A percentile compares a stretch with the other conserved stretches of the same genome.
Conservation (phyloP, 352 stramenopile species). For the Pythium pyrilobum region DNA sequence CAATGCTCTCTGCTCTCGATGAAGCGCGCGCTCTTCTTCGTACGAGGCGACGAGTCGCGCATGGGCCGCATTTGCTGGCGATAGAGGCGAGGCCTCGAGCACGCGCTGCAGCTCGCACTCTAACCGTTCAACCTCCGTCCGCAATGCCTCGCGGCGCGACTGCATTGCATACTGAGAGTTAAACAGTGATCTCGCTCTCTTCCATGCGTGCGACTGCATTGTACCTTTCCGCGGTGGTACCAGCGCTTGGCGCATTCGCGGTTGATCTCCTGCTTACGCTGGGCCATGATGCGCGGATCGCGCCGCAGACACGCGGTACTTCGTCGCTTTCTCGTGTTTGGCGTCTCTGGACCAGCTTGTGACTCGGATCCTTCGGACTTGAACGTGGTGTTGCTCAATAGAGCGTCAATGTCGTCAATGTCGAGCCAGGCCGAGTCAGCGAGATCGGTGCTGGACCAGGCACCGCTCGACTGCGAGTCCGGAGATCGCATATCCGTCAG, state of each 20-base stretch:
- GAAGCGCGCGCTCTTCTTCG: neutral
- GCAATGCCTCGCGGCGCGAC: neutral
- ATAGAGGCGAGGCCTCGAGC: neutral
- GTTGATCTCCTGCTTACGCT: constrained; percentile 3
- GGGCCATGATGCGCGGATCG: neutral
- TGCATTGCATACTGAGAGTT: neutral
- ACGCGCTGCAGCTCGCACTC: neutral
- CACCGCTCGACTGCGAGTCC: no score
- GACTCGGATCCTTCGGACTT: neutral
- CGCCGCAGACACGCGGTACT: neutral
- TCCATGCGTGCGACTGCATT: neutral
- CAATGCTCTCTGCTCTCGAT: no score
- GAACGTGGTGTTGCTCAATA: no score
- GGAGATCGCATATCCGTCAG: no score
- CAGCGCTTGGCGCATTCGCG: constrained; percentile 1
- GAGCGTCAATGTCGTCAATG: neutral
- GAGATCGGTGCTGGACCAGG: no score
- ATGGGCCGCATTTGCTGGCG: neutral
- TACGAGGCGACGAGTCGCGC: neutral
- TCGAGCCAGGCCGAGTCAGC: no score
- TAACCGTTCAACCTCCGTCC: neutral
- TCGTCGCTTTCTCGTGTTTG: neutral
- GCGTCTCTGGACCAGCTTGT: neutral
- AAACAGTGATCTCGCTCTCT: neutral
- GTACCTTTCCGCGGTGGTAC: constrained; percentile 6